A percentile compares a stretch with the other conserved stretches of the same genome.
phyloP scores from a whole-genome alignment of 2,329 filamentous ascomycete genomes.

The Thielaviopsis musarum region DNA sequence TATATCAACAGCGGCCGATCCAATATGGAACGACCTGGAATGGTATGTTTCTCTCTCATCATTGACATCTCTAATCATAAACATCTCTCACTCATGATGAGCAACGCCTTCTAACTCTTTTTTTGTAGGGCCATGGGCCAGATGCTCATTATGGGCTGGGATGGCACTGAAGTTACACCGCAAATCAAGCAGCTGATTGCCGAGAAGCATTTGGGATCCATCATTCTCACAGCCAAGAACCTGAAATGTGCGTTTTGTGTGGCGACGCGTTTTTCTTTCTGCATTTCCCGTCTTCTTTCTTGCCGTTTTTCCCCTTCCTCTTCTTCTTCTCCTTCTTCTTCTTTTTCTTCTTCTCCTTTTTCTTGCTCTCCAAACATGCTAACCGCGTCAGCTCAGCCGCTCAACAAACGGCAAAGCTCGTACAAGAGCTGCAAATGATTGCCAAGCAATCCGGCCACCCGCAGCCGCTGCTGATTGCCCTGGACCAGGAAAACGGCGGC shows the following conservation, averaged over 20 bases:
- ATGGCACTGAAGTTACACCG: conserved; percentile 68
- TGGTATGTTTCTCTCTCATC: conserved; percentile 36
- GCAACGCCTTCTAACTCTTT: conserved; percentile 17
- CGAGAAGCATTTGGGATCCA: conserved; percentile 73
- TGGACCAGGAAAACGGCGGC: conserved; percentile 96
- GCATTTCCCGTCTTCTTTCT: no score
- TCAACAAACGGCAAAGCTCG: conserved; percentile 71
- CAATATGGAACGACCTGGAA: conserved; percentile 60
- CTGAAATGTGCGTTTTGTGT: conserved; percentile 55
- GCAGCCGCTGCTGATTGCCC: conserved; percentile 71
- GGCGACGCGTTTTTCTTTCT: no score
- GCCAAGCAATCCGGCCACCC: conserved; percentile 81
- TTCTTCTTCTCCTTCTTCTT: background rate
- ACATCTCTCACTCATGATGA: no score
- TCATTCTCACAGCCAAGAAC: conserved; percentile 71
- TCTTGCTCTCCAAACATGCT: no score
- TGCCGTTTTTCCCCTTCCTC: no score
- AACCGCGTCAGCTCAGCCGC: conserved; percentile 44
- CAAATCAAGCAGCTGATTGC: conserved; percentile 69
- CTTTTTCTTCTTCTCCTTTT: no score
- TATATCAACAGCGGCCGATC: conserved; percentile 25
- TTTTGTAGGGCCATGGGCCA: conserved; percentile 50
- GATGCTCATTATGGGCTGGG: conserved; percentile 71
- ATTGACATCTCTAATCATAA: no score
- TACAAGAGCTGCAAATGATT: conserved; percentile 83